These are phyloP conservation scores for Chrysanthemum makinoi DNA, from an alignment of 129 eudicot species.

Conservation along the genomic window DNA sequence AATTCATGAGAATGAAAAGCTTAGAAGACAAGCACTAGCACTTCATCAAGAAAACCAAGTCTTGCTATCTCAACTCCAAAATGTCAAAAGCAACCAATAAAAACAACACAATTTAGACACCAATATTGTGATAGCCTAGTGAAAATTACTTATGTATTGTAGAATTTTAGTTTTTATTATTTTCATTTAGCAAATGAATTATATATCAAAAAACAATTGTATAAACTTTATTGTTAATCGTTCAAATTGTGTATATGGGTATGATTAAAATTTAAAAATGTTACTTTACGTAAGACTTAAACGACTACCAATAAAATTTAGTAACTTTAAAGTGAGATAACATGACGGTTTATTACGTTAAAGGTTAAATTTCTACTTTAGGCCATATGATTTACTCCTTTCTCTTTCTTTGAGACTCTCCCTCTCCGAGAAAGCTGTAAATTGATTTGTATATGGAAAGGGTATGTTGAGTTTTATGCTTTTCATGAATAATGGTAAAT, in stretches of 20 bases:
- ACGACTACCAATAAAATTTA: background rate
- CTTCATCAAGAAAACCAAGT: constrained; percentile 62
- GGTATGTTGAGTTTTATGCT: constrained; percentile 29
- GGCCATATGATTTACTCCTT: constrained; percentile 23
- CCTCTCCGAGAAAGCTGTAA: constrained; percentile 31
- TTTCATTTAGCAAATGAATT: background rate
- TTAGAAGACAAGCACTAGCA: constrained; percentile 46
- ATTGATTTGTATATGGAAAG: constrained; percentile 27
- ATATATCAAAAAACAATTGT: background rate
- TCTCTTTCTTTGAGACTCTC: constrained; percentile 40
- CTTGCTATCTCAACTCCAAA: constrained; percentile 48
- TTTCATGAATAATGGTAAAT: constrained; percentile 20
- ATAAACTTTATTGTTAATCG: background rate
- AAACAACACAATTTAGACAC: constrained; percentile 7
- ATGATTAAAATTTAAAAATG: too few relatives aligned
- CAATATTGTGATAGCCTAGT: constrained; percentile 9
- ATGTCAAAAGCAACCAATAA: constrained; percentile 19
- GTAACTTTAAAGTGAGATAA: background rate
- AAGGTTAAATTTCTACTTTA: constrained; percentile 16
- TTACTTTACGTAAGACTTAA: constrained; percentile 5
- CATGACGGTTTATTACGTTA: background rate
- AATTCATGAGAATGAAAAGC: constrained; percentile 60
- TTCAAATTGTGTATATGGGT: background rate
- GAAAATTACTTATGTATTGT: constrained; percentile 19
- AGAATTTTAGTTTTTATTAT: constrained; percentile 14